Percentiles rank a stretch among this genome's conserved stretches.
Conservation (phyloP, 495 filamentous ascomycete species). For the Filosporella fistucella region DNA sequence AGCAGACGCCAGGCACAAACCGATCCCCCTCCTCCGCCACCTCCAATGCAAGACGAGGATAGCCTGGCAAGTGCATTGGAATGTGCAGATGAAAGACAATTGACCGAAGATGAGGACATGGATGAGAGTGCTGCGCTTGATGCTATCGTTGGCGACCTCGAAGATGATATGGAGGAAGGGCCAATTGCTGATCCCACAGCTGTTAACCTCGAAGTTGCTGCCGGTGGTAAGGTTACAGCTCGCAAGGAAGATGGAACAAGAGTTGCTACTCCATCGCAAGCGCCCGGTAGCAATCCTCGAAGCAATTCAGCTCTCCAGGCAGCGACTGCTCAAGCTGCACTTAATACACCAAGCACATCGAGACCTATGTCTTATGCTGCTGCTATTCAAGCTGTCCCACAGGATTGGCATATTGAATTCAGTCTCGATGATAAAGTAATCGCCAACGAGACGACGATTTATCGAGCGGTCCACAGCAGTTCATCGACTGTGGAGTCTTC, state of each 20-base stretch:
- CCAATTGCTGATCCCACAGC: constrained; percentile 73
- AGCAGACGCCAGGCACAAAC: constrained; percentile 46
- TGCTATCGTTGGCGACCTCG: constrained; percentile 84
- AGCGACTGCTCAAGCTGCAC: constrained; percentile 34
- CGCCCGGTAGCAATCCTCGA: constrained; percentile 36
- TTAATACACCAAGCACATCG: constrained; percentile 41
- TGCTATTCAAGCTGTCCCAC: constrained; percentile 70
- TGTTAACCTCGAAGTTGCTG: constrained; percentile 88
- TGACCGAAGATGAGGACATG: constrained; percentile 71
- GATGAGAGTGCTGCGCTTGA: constrained; percentile 73
- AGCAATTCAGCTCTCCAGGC: constrained; percentile 27
- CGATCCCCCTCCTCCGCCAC: constrained; percentile 39
- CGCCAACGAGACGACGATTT: constrained; percentile 91
- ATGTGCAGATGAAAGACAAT: constrained; percentile 89
- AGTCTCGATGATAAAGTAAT: constrained; percentile 80
- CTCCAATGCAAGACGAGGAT: constrained; percentile 50
- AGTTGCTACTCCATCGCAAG: constrained; percentile 79
- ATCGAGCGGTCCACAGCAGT: constrained; percentile 84
- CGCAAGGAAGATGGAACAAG: constrained; percentile 92
- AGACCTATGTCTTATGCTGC: constrained; percentile 74
- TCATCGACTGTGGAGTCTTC: constrained; percentile 54
- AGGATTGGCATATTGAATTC: constrained; percentile 98
- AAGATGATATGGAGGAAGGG: constrained; percentile 80
- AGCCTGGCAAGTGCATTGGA: constrained; percentile 66
- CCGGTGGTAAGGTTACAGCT: constrained; percentile 90